Percentiles rank a stretch among this genome's conserved stretches.
Evolutionary conservation across 495 filamentous ascomycete species (phyloP).

Genomic region (Penicillium fimorum): DNA sequence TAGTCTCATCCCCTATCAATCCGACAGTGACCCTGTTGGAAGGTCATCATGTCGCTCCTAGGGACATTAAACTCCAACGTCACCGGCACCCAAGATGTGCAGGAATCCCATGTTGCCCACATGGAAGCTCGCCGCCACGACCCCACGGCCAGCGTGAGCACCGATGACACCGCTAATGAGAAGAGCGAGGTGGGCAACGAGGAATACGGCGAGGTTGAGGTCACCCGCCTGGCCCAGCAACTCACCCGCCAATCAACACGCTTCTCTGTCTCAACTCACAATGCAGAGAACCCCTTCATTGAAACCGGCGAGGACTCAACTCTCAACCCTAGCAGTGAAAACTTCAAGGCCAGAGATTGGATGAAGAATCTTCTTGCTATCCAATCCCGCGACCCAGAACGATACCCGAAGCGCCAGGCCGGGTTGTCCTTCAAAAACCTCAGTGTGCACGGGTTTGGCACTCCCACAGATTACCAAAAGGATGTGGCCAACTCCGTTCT

Average conservation of each 20-base stretch:
- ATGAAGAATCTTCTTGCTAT: conserved; percentile 52
- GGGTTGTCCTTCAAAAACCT: conserved; percentile 59
- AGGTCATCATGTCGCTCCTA: conserved; percentile 39
- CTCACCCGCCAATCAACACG: conserved; percentile 48
- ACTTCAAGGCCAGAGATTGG: conserved; percentile 53
- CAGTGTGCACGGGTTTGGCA: conserved; percentile 74
- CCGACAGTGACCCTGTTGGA: conserved; percentile 6
- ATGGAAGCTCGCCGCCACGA: conserved; percentile 26
- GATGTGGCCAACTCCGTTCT: conserved; percentile 69
- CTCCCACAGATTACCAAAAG: conserved; percentile 79
- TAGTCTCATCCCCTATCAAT: neutral
- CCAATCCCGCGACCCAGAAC: conserved; percentile 47
- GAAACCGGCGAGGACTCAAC: conserved; percentile 41
- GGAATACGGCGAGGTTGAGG: conserved; percentile 34
- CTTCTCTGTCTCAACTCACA: conserved; percentile 27
- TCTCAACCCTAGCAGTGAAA: conserved; percentile 45
- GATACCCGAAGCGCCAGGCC: conserved; percentile 43
- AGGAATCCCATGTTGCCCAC: conserved; percentile 10
- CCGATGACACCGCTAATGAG: conserved; percentile 33
- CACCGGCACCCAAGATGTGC: conserved; percentile 13
- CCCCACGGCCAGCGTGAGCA: conserved; percentile 21
- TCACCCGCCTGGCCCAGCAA: conserved; percentile 47
- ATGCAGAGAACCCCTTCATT: conserved; percentile 46
- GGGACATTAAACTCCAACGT: conserved; percentile 40
- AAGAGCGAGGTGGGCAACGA: conserved; percentile 28